Conservation (phyloP, 345 rosid species). For the Limnanthes douglasii region DNA sequence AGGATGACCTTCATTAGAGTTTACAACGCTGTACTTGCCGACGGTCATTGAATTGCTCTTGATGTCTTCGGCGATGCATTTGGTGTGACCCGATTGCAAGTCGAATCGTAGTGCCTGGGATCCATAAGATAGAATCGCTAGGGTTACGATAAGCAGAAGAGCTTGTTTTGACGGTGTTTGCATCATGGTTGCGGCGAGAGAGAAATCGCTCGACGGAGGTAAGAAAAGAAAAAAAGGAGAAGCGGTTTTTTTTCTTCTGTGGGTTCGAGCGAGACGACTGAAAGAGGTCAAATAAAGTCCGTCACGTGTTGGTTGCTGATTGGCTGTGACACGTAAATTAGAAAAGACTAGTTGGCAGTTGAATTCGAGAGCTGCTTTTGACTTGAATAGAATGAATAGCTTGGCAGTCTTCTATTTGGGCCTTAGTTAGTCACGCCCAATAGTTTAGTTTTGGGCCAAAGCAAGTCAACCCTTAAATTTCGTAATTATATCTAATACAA, state of each 20-base stretch:
- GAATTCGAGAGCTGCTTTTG: too few relatives aligned
- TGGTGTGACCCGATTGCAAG: constrained; percentile 58
- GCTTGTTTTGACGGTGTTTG: constrained; percentile 5
- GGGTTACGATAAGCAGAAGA: neutral
- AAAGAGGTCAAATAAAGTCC: constrained; percentile 1
- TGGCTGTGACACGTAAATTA: constrained; percentile 22
- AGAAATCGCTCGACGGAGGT: constrained; percentile 1
- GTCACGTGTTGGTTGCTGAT: constrained; percentile 15
- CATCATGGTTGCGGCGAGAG: constrained; percentile 6
- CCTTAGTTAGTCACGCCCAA: too few relatives aligned
- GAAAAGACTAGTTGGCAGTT: too few relatives aligned
- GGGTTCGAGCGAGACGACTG: neutral
- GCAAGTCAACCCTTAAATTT: too few relatives aligned
- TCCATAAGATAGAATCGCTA: constrained; percentile 13
- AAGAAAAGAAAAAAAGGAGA: neutral
- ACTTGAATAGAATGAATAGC: too few relatives aligned
- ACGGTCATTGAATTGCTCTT: constrained; percentile 74
- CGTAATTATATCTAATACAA: too few relatives aligned
- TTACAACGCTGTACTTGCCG: constrained; percentile 71
- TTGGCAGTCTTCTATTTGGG: too few relatives aligned
- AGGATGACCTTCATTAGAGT: constrained; percentile 52
- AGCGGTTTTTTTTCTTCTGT: too few relatives aligned
- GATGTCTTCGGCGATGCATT: constrained; percentile 85
- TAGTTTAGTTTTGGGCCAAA: too few relatives aligned
- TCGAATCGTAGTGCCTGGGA: constrained; percentile 64